phyloP scores from a whole-genome alignment of 371 early-diverging fungal species.

The Ecytonucleospora hepatopenaei region DNA sequence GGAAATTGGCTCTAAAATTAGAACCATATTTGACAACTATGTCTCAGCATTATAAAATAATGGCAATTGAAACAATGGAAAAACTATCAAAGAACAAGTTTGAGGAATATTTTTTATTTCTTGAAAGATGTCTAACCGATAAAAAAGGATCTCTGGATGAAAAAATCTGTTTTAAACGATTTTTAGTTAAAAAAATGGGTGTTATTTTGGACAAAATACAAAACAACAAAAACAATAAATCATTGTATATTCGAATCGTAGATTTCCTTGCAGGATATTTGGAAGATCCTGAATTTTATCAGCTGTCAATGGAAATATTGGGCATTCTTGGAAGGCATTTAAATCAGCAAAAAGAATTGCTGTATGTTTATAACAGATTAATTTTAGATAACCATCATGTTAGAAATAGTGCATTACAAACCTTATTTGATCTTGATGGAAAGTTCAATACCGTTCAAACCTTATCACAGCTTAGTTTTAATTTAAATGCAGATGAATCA shows the following conservation, averaged over 20 bases:
- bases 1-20: slow-evolving; percentile 37
- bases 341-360: slow-evolving; percentile 28
- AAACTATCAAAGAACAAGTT: slow-evolving; percentile 34
- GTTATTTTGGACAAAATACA: slow-evolving; percentile 14
- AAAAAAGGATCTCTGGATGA: slow-evolving; percentile 17
- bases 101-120: slow-evolving; percentile 43
- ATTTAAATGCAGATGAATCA: too few relatives aligned
- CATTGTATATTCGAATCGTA: neutral
- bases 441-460: slow-evolving; percentile 3
- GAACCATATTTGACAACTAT: slow-evolving; percentile 41
- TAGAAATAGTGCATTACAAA: slow-evolving; percentile 35
- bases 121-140: slow-evolving; percentile 30
- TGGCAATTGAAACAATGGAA: slow-evolving; percentile 49
- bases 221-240: neutral
- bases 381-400: slow-evolving; percentile 54
- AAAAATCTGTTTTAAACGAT: slow-evolving; percentile 50
- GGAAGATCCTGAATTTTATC: slow-evolving; percentile 53
- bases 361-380: slow-evolving; percentile 53
- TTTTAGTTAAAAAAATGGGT: slow-evolving; percentile 39
- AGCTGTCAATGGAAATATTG: slow-evolving; percentile 50
- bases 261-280: slow-evolving; percentile 43
- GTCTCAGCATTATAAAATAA: slow-evolving; percentile 43
- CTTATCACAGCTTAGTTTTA: slow-evolving; percentile 7
- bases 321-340: slow-evolving; percentile 42
- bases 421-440: slow-evolving; percentile 24